phyloP scores from a whole-genome alignment of 2,329 filamentous ascomycete genomes.

The Colletotrichum tamarilloi region DNA sequence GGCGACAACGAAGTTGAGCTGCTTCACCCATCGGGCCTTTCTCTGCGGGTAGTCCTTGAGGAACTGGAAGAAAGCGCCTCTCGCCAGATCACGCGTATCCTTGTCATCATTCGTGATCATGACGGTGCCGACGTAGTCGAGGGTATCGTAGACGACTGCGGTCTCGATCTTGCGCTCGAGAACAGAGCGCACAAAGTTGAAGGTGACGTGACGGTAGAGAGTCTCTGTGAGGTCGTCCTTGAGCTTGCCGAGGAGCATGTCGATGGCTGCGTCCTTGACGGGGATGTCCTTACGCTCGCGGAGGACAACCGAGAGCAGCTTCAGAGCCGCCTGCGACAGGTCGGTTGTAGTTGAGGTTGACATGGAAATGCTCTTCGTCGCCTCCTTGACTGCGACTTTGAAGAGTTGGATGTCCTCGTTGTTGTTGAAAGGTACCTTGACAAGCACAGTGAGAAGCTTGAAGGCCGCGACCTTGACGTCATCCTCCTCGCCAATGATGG shows the following conservation, averaged over 20 bases:
- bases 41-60: conserved; percentile 94
- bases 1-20: conserved; percentile 87
- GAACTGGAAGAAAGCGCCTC: conserved; percentile 94
- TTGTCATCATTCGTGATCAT: conserved; percentile 98
- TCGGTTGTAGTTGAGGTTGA: conserved; percentile 85
- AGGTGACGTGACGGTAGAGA: conserved; percentile 90
- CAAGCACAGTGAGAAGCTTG: conserved; percentile 84
- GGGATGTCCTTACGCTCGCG: conserved; percentile 81
- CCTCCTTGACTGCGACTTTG: conserved; percentile 86
- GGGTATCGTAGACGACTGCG: conserved; percentile 87
- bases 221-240: conserved; percentile 93
- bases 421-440: conserved; percentile 83
- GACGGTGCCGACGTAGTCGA: conserved; percentile 88
- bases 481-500: conserved; percentile 85
- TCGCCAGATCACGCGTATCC: conserved; percentile 85
- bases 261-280: conserved; percentile 84
- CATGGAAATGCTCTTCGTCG: conserved; percentile 81
- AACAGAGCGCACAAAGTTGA: conserved; percentile 91
- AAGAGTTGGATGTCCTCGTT: conserved; percentile 73
- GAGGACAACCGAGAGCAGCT: conserved; percentile 86
- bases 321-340: conserved; percentile 86
- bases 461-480: conserved; percentile 92
- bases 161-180: conserved; percentile 88
- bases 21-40: conserved; percentile 88
- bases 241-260: conserved; percentile 83